Conservation (phyloP, 192 early-diverging fungal genomes). For the Entomortierella parvispora region DNA sequence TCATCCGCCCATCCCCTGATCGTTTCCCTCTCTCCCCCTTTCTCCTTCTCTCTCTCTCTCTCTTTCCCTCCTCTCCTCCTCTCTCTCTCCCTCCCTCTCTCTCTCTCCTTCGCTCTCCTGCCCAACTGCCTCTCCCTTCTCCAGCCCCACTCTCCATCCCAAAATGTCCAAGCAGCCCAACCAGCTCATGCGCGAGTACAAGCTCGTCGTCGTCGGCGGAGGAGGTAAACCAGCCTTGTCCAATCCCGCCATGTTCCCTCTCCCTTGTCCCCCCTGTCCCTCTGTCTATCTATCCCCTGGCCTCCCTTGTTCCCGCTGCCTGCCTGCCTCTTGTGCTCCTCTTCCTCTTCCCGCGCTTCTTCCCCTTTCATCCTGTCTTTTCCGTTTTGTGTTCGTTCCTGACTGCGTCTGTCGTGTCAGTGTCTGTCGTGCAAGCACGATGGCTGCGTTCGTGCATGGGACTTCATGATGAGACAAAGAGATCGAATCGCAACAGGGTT, state of each 20-base stretch:
- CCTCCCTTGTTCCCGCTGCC: not conserved
- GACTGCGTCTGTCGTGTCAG: too few relatives aligned
- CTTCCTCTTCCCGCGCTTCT: too few relatives aligned
- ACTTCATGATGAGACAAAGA: too few relatives aligned
- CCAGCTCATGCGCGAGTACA: conserved; percentile 68
- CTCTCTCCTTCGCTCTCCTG: not conserved
- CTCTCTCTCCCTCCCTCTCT: conserved; percentile 6
- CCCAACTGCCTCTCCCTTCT: not conserved
- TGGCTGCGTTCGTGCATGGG: too few relatives aligned
- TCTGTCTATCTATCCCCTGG: not conserved
- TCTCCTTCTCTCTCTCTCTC: conserved; percentile 9
- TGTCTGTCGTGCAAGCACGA: too few relatives aligned
- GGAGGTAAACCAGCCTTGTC: conserved; percentile 63
- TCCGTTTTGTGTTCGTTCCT: not conserved
- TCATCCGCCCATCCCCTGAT: not conserved
- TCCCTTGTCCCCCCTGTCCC: not conserved
- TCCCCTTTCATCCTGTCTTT: not conserved
- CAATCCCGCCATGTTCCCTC: not conserved
- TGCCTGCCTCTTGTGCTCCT: not conserved
- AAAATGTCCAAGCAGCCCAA: conserved; percentile 50
- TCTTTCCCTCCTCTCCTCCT: not conserved
- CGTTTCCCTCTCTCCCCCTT: not conserved
- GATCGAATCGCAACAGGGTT: too few relatives aligned
- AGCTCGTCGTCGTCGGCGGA: conserved; percentile 85
- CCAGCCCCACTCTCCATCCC: not conserved